Evolutionary conservation across 225 moss, liverwort and hornwort genomes (phyloP), one percentile per base, ranked within the genome.

Genomic region (Physcomitrium patens): DNA sequence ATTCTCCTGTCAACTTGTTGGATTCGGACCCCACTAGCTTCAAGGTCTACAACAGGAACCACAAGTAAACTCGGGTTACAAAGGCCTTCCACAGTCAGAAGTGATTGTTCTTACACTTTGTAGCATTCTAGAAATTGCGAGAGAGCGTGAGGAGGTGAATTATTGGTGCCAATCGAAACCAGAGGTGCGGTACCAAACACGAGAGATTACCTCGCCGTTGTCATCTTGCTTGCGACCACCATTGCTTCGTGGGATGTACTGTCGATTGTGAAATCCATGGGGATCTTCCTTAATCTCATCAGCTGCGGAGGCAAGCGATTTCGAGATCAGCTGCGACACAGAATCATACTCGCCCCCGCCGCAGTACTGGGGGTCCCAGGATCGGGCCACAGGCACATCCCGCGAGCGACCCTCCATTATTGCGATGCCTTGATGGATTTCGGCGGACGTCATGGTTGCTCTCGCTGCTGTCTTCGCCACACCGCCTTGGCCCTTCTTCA

Each of bases 281-380:
- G 31, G 31, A 3, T 7, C 31, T 9, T 60, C 70, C 57, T 70
- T 70, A 63, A 28, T 37, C 72, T 68, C 56, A 18, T 85, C 74
- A 14, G 60, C 18, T 4, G 79, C 73, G 12, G 78, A 60, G 20
- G 72, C 44, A 19, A 85, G 82, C 1, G 84, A 82, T 49, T 10
- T 85, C 3, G 87, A 82, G 49, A 85, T 87, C 12, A 85, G 84
- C 57, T 80, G 82, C 59, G 87, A 85, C 42, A 77, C 79, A 37
- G 84, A 80, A 62, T 85, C 84, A 61, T 82, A 87, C 57, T 87
- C 87, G 46, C 87, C 87, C 12, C 87, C 87, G 13, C 74, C 77
- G 72, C 19, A 58, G 58, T 76, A 76, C 51, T 75, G 77, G 1
- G 77, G 23, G 61, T 85, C 82, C 87, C 81, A 84, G 41, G 87